Base-by-base conservation (phyloP, 306 rosid genomes). In the Senna tora region DNA sequence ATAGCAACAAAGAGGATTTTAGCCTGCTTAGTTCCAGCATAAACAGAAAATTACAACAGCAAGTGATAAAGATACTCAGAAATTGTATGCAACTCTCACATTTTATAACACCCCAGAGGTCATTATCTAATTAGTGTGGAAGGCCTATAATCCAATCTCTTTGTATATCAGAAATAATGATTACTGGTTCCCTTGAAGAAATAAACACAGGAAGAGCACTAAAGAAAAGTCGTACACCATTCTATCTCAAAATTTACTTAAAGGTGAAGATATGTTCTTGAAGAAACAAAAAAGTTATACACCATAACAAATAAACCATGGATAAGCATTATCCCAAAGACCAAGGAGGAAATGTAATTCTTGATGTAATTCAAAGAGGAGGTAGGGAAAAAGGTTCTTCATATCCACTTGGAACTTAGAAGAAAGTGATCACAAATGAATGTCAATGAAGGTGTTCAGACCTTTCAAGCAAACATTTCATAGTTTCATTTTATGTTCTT, bases 401-500 rank as follows among this genome's bases (percentile, higher is more conserved):
- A 36, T 4, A 36, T 1, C 39, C 8, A 7, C 39, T 36, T 5
- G 5, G 39, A 36, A 7, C 39, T 36, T 5, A 36, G 39, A 36
- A 36, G 39, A 36, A 4, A 36, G 5, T 36, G 39, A 36, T 36
- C 39, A 36, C 39, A 36, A 36, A 36, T 36, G 39, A 36, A 36
- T 36, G 39, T 36, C 39, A 36, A 4, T 36, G 39, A 36, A 36
- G 39, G 39, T 36, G 39, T 36, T 2, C 39, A 36, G 8, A 36
- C 6, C 39, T 36, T 36, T 4, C 39, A 36, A 7, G 5, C 36
- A 33, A 70, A 63, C 17, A 81, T 52, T 62, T 61, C 50, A 53
- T 7, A 36, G 5, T 36, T 67, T 42, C 67, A 53, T 36, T 67
- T 42, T 61, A 53, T 50, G 55, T 22, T 61, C 45, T 17, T 73